Conservation (phyloP, 805 yeast genomes). For the Wickerhamomyces tratensis region DNA sequence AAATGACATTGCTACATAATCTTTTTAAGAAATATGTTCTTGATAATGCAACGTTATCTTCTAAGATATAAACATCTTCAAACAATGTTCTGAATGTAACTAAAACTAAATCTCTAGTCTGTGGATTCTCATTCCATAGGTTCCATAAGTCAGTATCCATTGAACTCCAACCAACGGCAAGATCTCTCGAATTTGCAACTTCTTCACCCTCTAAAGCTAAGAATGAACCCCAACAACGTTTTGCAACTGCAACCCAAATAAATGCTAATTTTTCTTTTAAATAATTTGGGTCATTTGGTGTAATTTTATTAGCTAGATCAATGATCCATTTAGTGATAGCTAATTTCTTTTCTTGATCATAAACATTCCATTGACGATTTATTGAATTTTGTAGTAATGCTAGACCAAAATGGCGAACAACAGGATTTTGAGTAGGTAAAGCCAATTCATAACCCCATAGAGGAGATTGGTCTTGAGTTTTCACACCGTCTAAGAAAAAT, state of each 20-base stretch:
- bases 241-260: conserved; percentile 87
- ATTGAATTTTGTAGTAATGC: conserved; percentile 71
- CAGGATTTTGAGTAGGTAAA: conserved; percentile 46
- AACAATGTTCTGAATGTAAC: conserved; percentile 78
- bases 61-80: conserved; percentile 87
- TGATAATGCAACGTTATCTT: conserved; percentile 82
- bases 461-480: conserved; percentile 75
- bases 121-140: conserved; percentile 59
- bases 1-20: conserved; percentile 73
- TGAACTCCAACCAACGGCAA: conserved; percentile 65
- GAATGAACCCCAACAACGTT: conserved; percentile 81
- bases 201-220: conserved; percentile 27
- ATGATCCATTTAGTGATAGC: conserved; percentile 80
- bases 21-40: conserved; percentile 72
- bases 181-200: conserved; percentile 35
- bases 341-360: conserved; percentile 45
- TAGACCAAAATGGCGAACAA: conserved; percentile 86
- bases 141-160: conserved; percentile 75
- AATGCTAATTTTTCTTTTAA: conserved; percentile 83
- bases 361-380: conserved; percentile 40
- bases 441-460: conserved; percentile 88
- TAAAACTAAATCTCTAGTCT: conserved; percentile 67
- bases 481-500: conserved; percentile 64
- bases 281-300: conserved; percentile 73
- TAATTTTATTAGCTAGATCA: conserved; percentile 57